Conservation (phyloP, 257 asterid species). For the Jaltomata sinuosa region DNA sequence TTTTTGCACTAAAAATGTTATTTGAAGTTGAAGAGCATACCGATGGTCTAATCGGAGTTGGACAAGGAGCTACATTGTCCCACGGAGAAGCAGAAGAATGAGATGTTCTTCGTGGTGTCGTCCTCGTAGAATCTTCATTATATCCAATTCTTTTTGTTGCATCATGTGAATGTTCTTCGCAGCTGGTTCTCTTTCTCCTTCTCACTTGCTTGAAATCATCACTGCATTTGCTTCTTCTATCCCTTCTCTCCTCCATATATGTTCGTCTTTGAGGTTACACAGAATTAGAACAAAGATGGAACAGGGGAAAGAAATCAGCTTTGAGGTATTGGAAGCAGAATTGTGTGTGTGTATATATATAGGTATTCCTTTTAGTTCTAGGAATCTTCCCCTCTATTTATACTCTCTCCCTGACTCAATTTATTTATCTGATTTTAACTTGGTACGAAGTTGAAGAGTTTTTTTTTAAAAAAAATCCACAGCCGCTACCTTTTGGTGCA, state of each 20-base stretch:
- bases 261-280: background rate
- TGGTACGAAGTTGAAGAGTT: too few relatives aligned
- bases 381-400: too few relatives aligned
- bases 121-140: conserved; percentile 32
- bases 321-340: too few relatives aligned
- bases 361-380: too few relatives aligned
- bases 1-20: background rate
- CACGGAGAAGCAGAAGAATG: conserved; percentile 55
- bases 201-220: conserved; percentile 8
- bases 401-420: too few relatives aligned
- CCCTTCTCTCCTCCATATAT: background rate
- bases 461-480: too few relatives aligned
- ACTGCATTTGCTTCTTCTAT: conserved; percentile 20
- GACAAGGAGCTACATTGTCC: conserved; percentile 84
- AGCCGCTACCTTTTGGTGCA: too few relatives aligned
- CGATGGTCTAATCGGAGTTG: conserved; percentile 75
- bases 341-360: too few relatives aligned
- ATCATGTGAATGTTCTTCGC: conserved; percentile 46
- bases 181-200: conserved; percentile 20
- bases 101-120: conserved; percentile 53
- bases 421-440: too few relatives aligned
- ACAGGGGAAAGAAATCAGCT: too few relatives aligned
- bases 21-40: conserved; percentile 48
- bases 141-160: conserved; percentile 53
- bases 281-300: background rate